Evolutionary conservation across 495 filamentous ascomycete species (phyloP).

Genomic region (Annulohypoxylon maeteangense): DNA sequence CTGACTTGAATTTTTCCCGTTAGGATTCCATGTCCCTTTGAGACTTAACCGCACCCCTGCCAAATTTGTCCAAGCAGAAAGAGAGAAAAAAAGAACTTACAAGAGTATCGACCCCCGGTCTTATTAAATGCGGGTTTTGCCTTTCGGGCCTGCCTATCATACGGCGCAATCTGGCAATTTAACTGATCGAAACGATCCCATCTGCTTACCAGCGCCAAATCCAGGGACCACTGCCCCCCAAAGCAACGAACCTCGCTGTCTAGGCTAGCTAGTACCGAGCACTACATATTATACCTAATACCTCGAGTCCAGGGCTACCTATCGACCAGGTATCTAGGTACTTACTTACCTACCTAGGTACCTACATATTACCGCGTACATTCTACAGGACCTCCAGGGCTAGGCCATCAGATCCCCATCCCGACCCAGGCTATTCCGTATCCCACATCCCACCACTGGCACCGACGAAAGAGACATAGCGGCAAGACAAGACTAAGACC

Average conservation of each 20-base stretch:
- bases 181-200: constrained; percentile 44
- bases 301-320: too few relatives aligned
- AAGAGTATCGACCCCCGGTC: constrained; percentile 32
- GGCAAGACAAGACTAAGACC: constrained; percentile 6
- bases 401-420: not conserved
- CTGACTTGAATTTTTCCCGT: constrained; percentile 32
- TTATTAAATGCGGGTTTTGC: constrained; percentile 41
- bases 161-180: constrained; percentile 47
- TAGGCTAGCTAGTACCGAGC: constrained; percentile 8
- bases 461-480: constrained; percentile 3
- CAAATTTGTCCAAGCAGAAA: constrained; percentile 37
- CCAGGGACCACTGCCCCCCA: constrained; percentile 22
- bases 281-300: too few relatives aligned
- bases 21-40: constrained; percentile 33
- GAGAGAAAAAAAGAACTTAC: constrained; percentile 34
- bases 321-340: not conserved
- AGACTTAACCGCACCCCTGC: constrained; percentile 36
- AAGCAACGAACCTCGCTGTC: constrained; percentile 20
- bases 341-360: not conserved
- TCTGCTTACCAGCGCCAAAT: constrained; percentile 42
- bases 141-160: constrained; percentile 44
- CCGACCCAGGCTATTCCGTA: not conserved
- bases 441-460: constrained; percentile 2
- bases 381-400: constrained; percentile 1
- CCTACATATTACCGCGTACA: not conserved